Base-by-base conservation (phyloP, 2,329 filamentous ascomycete genomes). In the Ustulina deusta region DNA sequence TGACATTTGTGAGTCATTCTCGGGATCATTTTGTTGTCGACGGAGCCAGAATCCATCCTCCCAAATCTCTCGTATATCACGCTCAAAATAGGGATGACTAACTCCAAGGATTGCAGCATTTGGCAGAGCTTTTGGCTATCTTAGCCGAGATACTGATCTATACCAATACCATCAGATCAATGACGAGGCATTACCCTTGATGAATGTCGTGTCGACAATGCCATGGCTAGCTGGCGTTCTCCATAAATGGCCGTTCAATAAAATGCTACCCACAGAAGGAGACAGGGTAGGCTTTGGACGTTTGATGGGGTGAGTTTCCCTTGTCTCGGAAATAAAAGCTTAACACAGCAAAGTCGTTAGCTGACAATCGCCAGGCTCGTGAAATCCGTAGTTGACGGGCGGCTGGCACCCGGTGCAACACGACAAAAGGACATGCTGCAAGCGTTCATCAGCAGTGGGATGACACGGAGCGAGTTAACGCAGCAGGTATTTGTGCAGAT, bases 91-190 rank as follows among this genome's bases (percentile, higher is more conserved):
- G 2, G 6, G 3, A 52, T n/a, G 10, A 32, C 49, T 52, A 32
- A 52, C 29, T 20, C 6, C 9, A 32, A 20, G 7, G 4, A 52
- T 52, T n/a, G 6, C 27, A 52, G 49, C 84, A 0, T 83, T 87
- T n/a, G 85, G 85, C 6, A 74, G 81, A 13, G 73, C 84, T 0
- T 87, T 87, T 68, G 85, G 86, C 3, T 84, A 84, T 70, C 78
- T 89, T 15, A 77, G 78, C 25, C 78, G 81, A 6, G 84, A 88
- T 66, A 73, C 79, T 20, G 86, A 89, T 65, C 70, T 85, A 0
- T 82, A 83, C 40, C 74, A 75, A 34, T 82, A 86, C 70, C 79
- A 85, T 56, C 74, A 81, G 63, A 83, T 84, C 25, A 82, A 79
- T 42, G 80, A 81, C 42, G 79, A 78, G n/a, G 79, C 80, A 0